Evolutionary conservation across 2,329 filamentous ascomycete genomes (phyloP).

Genomic region (Myriangium duriaei): DNA sequence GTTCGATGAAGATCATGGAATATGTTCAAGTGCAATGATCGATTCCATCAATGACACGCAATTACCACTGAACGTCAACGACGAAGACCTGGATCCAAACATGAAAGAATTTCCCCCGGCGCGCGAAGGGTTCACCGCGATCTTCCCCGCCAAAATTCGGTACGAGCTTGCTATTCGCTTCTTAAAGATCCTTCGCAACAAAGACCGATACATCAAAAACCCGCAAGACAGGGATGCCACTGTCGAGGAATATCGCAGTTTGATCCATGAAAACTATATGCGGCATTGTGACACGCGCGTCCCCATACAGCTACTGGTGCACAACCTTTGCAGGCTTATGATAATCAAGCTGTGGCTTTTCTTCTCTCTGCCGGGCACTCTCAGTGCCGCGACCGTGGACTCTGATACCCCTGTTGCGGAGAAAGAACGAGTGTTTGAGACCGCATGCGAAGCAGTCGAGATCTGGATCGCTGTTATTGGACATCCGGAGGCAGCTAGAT

Average conservation of each 20-base stretch:
- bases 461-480: not conserved
- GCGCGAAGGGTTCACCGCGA: constrained; percentile 42
- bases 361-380: not conserved
- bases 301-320: not conserved
- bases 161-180: not conserved
- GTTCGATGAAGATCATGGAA: constrained; percentile 45
- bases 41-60: constrained; percentile 43
- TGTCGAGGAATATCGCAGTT: not conserved
- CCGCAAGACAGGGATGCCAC: not conserved
- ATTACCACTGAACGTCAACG: constrained; percentile 39
- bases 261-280: not conserved
- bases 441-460: not conserved
- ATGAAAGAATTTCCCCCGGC: constrained; percentile 37
- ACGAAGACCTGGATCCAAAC: constrained; percentile 33
- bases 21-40: constrained; percentile 38
- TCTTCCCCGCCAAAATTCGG: constrained; percentile 19
- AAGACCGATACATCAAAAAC: not conserved
- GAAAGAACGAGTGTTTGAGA: not conserved
- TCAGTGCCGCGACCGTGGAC: not conserved
- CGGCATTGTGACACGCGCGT: not conserved
- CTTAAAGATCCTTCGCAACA: not conserved
- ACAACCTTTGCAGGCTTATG: not conserved
- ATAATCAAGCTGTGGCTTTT: not conserved
- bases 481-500: not conserved
- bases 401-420: not conserved